Conservation (phyloP, 176 grass and related monocot genomes). For the Carex parvula region DNA sequence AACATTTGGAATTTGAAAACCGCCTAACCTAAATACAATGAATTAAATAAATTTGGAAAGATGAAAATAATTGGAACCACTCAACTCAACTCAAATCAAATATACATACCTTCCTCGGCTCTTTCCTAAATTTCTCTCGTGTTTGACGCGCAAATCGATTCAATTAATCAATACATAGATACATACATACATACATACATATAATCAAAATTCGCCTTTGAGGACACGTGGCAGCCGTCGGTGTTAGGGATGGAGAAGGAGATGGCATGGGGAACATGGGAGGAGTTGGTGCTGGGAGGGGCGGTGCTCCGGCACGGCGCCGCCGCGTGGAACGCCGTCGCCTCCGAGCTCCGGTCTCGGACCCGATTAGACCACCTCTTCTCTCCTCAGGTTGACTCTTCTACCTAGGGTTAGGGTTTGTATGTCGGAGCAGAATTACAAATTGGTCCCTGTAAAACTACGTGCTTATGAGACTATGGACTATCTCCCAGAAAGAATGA, state of each 20-base stretch:
- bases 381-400: constrained; percentile 42
- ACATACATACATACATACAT: background rate
- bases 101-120: background rate
- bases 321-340: constrained; percentile 59
- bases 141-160: background rate
- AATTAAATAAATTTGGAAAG: background rate
- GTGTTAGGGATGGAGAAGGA: constrained; percentile 6
- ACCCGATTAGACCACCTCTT: constrained; percentile 43
- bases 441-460: constrained; percentile 33
- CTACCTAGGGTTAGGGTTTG: constrained; percentile 11
- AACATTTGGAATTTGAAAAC: constrained; percentile 19
- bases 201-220: background rate
- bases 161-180: background rate
- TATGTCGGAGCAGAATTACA: background rate
- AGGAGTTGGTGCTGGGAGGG: constrained; percentile 78
- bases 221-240: constrained; percentile 28
- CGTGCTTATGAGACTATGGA: background rate
- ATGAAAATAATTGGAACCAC: background rate
- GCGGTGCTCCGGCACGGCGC: constrained; percentile 74
- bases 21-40: background rate
- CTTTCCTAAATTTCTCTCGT: constrained; percentile 11
- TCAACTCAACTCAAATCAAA: no score
- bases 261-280: constrained; percentile 73
- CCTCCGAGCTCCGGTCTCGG: constrained; percentile 62
- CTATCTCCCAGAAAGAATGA: background rate